A percentile compares a stretch with the other conserved stretches of the same genome.
Evolutionary conservation across 2,329 filamentous ascomycete genomes (phyloP).

Genomic region (Aureobasidium sp.): DNA sequence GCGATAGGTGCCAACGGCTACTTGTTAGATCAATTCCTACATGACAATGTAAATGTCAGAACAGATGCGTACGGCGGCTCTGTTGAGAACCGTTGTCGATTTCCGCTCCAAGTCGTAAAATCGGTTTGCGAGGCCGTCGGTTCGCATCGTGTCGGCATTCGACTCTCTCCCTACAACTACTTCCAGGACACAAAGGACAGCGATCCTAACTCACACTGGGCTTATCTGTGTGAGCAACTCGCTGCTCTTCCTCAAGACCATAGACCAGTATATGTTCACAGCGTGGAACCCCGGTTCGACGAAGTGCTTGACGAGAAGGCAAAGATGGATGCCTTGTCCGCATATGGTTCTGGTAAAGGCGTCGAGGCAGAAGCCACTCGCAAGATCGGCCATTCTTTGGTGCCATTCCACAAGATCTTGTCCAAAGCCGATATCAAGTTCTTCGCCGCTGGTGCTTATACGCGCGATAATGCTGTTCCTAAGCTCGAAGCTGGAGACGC

Average conservation of each 20-base stretch:
- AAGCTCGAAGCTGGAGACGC: constrained; percentile 32
- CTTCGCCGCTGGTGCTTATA: constrained; percentile 34
- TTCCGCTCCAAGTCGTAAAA: constrained; percentile 43
- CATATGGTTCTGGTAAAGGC: constrained; percentile 8
- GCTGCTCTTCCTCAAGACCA: constrained; percentile 32
- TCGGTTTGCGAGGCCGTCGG: constrained; percentile 41
- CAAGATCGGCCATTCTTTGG: constrained; percentile 15
- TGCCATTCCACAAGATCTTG: constrained; percentile 18
- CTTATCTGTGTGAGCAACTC: constrained; percentile 41
- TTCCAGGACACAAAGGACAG: constrained; percentile 55
- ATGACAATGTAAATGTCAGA: constrained; percentile 45
- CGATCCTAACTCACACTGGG: constrained; percentile 53
- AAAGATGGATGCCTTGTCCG: constrained; percentile 19
- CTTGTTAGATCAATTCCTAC: constrained; percentile 57
- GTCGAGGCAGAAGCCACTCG: constrained; percentile 26
- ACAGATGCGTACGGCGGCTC: constrained; percentile 37
- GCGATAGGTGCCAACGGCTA: constrained; percentile 34
- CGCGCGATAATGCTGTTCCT: constrained; percentile 27
- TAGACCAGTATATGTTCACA: constrained; percentile 50
- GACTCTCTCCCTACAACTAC: constrained; percentile 49
- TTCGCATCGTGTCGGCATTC: constrained; percentile 40
- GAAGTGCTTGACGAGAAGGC: constrained; percentile 25
- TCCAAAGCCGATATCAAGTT: constrained; percentile 22
- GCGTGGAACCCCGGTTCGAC: constrained; percentile 49
- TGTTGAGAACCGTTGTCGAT: constrained; percentile 38